Conservation (phyloP, 768 basidiomycete species). For the Gyrodon lividus region DNA sequence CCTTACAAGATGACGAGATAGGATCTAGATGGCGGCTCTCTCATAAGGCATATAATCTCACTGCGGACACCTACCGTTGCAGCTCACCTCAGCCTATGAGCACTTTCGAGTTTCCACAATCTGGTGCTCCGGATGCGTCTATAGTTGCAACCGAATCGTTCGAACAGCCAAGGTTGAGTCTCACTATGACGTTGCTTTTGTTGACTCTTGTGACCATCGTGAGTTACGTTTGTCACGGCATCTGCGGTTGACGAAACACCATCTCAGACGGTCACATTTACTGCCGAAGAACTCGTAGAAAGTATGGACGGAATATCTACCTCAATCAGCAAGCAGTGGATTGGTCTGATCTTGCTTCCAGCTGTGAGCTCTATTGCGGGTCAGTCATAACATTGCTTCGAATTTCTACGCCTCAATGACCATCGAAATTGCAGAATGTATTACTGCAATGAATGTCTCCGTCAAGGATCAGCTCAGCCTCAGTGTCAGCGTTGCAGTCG, state of each 20-base stretch:
- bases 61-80: not conserved
- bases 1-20: not conserved
- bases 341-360: slow-evolving; percentile 85
- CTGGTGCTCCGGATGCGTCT: slow-evolving; percentile 14
- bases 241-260: slow-evolving; percentile 1
- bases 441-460: slow-evolving; percentile 88
- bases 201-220: slow-evolving; percentile 64
- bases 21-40: slow-evolving; percentile 13
- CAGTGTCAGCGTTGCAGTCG: slow-evolving; percentile 81
- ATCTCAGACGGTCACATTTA: slow-evolving; percentile 51
- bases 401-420: not conserved
- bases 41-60: slow-evolving; percentile 10
- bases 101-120: slow-evolving; percentile 12
- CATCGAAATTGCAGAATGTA: slow-evolving; percentile 56
- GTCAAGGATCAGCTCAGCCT: slow-evolving; percentile 81
- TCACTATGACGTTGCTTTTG: slow-evolving; percentile 53
- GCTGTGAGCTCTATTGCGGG: slow-evolving; percentile 80
- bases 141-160: slow-evolving; percentile 17
- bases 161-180: slow-evolving; percentile 58
- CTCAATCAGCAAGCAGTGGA: slow-evolving; percentile 81
- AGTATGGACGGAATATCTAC: slow-evolving; percentile 77
- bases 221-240: slow-evolving; percentile 23
- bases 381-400: slow-evolving; percentile 24
- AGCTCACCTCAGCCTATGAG: slow-evolving; percentile 11
- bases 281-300: slow-evolving; percentile 74